Conservation (phyloP, 1,139 yeast genomes). For the Insectozyma bohioensis region DNA sequence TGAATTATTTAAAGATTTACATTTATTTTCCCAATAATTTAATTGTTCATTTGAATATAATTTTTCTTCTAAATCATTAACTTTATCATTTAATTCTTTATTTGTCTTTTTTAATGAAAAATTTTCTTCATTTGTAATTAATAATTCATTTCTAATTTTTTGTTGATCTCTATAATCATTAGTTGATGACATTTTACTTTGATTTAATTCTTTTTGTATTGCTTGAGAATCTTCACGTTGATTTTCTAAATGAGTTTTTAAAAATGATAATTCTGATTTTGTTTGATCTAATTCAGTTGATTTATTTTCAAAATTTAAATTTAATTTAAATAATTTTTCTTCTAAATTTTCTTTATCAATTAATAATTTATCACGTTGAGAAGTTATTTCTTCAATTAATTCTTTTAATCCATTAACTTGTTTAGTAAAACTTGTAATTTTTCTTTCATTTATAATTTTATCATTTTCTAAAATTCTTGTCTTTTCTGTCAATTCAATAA, state of each 20-base stretch:
- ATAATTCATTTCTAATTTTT: conserved; percentile 36
- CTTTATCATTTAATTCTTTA: conserved; percentile 34
- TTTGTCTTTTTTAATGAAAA: conserved; percentile 41
- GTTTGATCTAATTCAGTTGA: conserved; percentile 32
- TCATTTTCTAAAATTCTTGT: conserved; percentile 48
- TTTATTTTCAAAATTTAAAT: conserved; percentile 45
- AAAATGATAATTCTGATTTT: conserved; percentile 29
- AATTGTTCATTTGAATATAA: conserved; percentile 47
- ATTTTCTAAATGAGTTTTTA: conserved; percentile 38
- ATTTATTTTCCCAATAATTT: conserved; percentile 45
- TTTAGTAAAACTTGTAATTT: conserved; percentile 45
- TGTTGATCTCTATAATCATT: conserved; percentile 39
- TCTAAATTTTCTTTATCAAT: conserved; percentile 49
- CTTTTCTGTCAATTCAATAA: conserved; percentile 47
- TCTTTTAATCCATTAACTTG: conserved; percentile 54
- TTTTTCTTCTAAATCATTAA: conserved; percentile 38
- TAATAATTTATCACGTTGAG: conserved; percentile 51
- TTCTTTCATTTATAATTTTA: conserved; percentile 43
- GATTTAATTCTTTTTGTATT: conserved; percentile 35
- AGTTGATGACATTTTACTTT: conserved; percentile 31
- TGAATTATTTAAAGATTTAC: conserved; percentile 28
- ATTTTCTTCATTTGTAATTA: conserved; percentile 44
- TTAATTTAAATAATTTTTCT: conserved; percentile 42
- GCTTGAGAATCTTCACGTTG: conserved; percentile 34
- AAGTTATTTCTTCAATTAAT: conserved; percentile 48